Evolutionary conservation across 1,284 basidiomycete species (phyloP), one percentile per base, ranked within the genome.

Genomic region (Apiotrichum gamsii): DNA sequence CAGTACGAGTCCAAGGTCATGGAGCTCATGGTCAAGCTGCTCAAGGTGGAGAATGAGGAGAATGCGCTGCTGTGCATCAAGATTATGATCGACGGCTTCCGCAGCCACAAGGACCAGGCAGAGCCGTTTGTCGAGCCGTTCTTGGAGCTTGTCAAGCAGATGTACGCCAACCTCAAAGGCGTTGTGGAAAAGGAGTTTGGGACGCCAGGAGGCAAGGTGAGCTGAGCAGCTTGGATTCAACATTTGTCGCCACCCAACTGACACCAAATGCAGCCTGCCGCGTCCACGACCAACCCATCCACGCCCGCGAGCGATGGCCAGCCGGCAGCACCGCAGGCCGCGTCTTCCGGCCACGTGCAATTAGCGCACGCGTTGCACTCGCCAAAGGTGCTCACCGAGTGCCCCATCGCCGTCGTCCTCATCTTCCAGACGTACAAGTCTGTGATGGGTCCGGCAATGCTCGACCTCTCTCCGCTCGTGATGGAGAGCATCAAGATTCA

Each of bases 21-120:
- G 70, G 78, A 78, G 43, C 67, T 79, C 38, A 75, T 96, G 80
- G 78, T 97, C 44, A 78, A 86, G 57, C 76, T 93, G 34, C 77
- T 98, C 34, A 84, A 86, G 39, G 77, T 82, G 55, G 96, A 99
- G 75, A 97, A 95, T 65, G 95, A 99, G 73, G 95, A 99, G 64
- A 95, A 93, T 64, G 95, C 87, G 2, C 80, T 86, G 25, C 79
- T 85, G 3, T 89, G 85, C 46, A 89, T 94, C 78, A 98, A 98
- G 74, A 86, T 85, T 49, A 80, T 95, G 61, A 84, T 91, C 52
- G 95, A 99, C 71, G 72, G 70, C 9, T 67, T 73, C 49, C 47
- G 72, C 34, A 69, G 63, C 34, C 73, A 56, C 57, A 62, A 84
- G 65, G 75, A 80, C n/a, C 75, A 87, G 46, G 81, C 84, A 10